phyloP scores from a whole-genome alignment of 192 early-diverging fungal genomes.

The Gamsiella multidivaricata region DNA sequence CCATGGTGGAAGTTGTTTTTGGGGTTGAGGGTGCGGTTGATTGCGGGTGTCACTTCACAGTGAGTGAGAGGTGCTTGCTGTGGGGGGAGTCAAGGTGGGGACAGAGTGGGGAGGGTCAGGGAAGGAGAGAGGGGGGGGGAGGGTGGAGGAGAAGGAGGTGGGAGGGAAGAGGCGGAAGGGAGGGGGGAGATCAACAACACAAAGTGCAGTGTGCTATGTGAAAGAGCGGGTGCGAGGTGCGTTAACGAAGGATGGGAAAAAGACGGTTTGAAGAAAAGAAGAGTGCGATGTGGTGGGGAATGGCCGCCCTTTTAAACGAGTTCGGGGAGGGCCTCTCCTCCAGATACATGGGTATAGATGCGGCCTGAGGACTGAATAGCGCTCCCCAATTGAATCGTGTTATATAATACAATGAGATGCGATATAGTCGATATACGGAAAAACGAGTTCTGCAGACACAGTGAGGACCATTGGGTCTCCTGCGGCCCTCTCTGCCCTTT shows the following conservation, averaged over 20 bases:
- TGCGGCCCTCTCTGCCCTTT: too few species aligned
- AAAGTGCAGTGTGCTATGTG: conserved; percentile 8
- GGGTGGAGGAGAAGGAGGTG: conserved; percentile 2
- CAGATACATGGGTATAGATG: too few species aligned
- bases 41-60: neutral
- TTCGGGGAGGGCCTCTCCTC: too few species aligned
- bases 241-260: conserved; percentile 2
- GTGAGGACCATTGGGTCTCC: too few species aligned
- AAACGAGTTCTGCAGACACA: conserved; percentile 24
- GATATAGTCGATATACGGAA: too few species aligned
- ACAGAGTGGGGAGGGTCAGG: too few species aligned
- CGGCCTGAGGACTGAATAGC: too few species aligned
- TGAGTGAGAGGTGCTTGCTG: conserved; percentile 10
- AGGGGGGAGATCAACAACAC: conserved; percentile 12
- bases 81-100: conserved; percentile 40
- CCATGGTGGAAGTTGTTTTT: neutral
- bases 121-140: conserved; percentile 14
- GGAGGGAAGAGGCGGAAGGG: conserved; percentile 5
- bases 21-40: conserved; percentile 2
- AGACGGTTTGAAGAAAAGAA: neutral
- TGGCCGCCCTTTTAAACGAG: conserved; percentile 5
- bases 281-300: neutral
- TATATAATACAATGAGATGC: too few species aligned
- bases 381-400: too few species aligned
- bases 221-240: conserved; percentile 8